These are phyloP conservation scores for Batrachochytrium dendrobatidis DNA, from an alignment of 371 early-diverging fungal genomes.

Conservation along the genomic window DNA sequence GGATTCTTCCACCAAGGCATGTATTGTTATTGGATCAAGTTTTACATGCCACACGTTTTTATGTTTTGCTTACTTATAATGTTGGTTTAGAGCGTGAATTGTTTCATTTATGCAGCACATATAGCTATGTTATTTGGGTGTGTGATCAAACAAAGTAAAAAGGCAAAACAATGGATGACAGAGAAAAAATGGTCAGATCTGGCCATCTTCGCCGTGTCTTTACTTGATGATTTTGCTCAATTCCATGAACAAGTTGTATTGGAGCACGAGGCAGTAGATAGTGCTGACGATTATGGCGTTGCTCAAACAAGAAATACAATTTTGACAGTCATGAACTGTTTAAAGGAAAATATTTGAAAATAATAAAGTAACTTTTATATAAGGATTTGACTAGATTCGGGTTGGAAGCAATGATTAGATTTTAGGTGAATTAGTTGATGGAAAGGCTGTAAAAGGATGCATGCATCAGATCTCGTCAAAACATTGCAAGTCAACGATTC, in stretches of 20 bases:
- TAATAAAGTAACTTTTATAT: too few relatives aligned
- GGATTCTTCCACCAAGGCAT: neutral
- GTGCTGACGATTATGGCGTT: neutral
- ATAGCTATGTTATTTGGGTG: neutral
- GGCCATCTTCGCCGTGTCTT: neutral
- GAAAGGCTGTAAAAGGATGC: too few relatives aligned
- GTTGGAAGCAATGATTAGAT: too few relatives aligned
- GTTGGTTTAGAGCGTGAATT: too few relatives aligned
- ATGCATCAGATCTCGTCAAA: too few relatives aligned
- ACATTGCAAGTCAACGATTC: too few relatives aligned
- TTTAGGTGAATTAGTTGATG: too few relatives aligned
- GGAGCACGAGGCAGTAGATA: neutral
- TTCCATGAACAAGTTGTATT: neutral
- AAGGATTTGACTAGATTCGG: too few relatives aligned
- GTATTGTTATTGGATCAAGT: neutral
- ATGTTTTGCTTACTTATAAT: too few relatives aligned
- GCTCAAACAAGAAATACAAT: neutral
- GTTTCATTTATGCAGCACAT: too few relatives aligned
- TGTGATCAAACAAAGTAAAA: neutral
- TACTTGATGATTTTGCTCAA: neutral
- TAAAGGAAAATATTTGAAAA: too few relatives aligned
- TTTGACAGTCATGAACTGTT: neutral
- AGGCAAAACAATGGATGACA: too few relatives aligned
- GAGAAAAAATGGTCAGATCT: neutral
- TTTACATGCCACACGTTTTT: neutral